Conservation (phyloP, 345 rosid genomes). For the Populus pruinosa region DNA sequence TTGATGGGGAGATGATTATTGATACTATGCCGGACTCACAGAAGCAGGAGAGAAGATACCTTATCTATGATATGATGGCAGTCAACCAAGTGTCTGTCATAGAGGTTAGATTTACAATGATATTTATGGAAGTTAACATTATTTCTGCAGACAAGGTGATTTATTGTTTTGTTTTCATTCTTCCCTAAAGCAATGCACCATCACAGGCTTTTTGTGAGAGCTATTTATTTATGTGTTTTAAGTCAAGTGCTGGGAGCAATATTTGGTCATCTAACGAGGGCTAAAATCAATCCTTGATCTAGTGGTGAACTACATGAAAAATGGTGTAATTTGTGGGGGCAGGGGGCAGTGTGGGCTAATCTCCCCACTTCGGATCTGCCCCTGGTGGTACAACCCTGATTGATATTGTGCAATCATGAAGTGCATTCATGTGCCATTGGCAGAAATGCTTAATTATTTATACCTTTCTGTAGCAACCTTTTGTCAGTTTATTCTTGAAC, state of each 20-base stretch:
- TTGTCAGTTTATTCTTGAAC: not conserved
- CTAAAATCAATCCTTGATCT: not conserved
- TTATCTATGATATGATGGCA: constrained; percentile 94
- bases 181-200: not conserved
- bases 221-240: not conserved
- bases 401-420: not conserved
- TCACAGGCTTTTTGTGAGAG: not conserved
- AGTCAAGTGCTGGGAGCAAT: not conserved
- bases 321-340: not conserved
- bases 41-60: constrained; percentile 96
- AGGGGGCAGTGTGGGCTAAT: not conserved
- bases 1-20: constrained; percentile 98
- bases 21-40: constrained; percentile 86
- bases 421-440: not conserved
- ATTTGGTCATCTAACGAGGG: not conserved
- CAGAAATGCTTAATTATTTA: not conserved
- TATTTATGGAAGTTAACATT: not conserved
- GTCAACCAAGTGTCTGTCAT: constrained; percentile 58
- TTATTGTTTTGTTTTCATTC: not conserved
- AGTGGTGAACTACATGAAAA: not conserved
- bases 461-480: not conserved
- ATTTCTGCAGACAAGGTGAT: not conserved
- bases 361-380: not conserved
- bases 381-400: not conserved
- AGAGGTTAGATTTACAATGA: constrained; percentile 54